A percentile compares a stretch with the other conserved stretches of the same genome.
These are phyloP conservation scores for Erythrophleum ivorense DNA, from an alignment of 331 rosid genomes.

Conservation along the genomic window DNA sequence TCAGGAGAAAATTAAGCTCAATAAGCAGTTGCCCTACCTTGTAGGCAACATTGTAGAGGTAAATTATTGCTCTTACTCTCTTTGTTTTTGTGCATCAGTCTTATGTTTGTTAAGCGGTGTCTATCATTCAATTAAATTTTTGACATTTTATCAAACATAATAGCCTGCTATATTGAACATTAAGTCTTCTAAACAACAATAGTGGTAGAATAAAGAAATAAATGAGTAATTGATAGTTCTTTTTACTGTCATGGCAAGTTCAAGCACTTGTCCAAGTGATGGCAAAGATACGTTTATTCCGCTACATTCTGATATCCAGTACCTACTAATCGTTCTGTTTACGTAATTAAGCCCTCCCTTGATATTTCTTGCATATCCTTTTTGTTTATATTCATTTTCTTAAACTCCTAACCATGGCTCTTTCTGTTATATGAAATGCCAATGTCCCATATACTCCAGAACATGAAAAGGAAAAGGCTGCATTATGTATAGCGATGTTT, in stretches of 20 bases:
- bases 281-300: neutral
- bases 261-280: neutral
- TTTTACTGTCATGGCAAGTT: neutral
- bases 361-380: neutral
- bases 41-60: constrained; percentile 99
- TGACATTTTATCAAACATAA: neutral
- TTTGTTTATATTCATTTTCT: neutral
- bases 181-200: neutral
- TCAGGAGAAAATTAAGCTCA: constrained; percentile 95
- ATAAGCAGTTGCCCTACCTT: constrained; percentile 93
- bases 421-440: neutral
- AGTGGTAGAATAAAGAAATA: neutral
- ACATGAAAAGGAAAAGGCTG: neutral
- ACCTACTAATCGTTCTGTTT: neutral
- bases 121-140: neutral
- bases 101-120: neutral
- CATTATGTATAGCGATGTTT: neutral
- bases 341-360: neutral
- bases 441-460: neutral
- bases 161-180: neutral
- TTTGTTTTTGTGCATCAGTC: neutral
- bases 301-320: neutral
- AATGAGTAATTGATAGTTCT: neutral
- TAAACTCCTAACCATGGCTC: neutral
- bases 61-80: constrained; percentile 3